A percentile compares a stretch with the other conserved stretches of the same genome.
These are phyloP conservation scores for Bipolaris victoriae DNA, from an alignment of 2,329 filamentous ascomycete species.

Conservation along the genomic window DNA sequence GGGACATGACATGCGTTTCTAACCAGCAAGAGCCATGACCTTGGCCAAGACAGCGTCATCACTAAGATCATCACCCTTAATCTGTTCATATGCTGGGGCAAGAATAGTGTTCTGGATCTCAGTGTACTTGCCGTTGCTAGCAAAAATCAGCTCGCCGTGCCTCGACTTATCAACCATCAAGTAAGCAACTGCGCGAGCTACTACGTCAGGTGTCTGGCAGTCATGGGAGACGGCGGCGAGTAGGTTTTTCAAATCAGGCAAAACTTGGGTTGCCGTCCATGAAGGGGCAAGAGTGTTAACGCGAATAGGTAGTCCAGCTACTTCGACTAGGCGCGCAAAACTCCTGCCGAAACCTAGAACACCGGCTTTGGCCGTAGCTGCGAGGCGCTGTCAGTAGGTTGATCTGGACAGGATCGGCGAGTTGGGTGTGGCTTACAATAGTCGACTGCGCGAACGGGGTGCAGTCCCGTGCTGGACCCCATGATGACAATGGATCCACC, in stretches of 20 bases:
- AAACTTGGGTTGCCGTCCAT: conserved; percentile 61
- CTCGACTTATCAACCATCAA: conserved; percentile 58
- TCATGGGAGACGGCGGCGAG: conserved; percentile 43
- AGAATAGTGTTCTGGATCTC: conserved; percentile 59
- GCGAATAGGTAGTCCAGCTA: conserved; percentile 55
- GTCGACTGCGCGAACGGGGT: conserved; percentile 59
- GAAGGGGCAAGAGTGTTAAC: conserved; percentile 63
- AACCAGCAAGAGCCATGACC: conserved; percentile 20
- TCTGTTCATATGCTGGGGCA: conserved; percentile 25
- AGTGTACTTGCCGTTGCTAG: conserved; percentile 55
- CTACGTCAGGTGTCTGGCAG: conserved; percentile 55
- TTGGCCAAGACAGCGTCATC: conserved; percentile 30
- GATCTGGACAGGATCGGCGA: not conserved
- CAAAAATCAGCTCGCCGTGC: conserved; percentile 61
- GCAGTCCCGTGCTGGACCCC: conserved; percentile 59
- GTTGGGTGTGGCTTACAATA: conserved; percentile 51
- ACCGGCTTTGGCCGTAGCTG: conserved; percentile 61
- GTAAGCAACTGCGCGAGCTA: conserved; percentile 57
- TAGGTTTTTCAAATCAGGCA: conserved; percentile 53
- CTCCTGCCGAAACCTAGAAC: conserved; percentile 61
- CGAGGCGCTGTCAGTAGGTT: conserved; percentile 2
- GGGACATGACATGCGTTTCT: not conserved
- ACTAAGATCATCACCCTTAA: conserved; percentile 26
- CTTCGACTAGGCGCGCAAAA: conserved; percentile 49
- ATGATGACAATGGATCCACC: conserved; percentile 63